These are phyloP conservation scores for Terfezia boudieri DNA, from an alignment of 495 filamentous ascomycete genomes.

Conservation along the genomic window DNA sequence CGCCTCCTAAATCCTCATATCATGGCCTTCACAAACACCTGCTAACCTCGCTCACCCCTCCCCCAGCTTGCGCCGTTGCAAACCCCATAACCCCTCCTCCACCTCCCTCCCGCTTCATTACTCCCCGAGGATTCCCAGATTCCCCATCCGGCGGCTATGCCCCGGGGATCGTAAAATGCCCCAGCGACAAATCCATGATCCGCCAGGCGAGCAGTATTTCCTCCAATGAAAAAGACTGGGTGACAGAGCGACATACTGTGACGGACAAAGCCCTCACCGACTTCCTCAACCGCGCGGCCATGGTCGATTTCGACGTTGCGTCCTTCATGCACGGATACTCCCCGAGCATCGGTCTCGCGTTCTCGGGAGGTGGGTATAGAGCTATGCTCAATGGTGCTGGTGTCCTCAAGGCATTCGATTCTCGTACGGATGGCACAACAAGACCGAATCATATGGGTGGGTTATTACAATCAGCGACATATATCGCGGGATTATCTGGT, in stretches of 20 bases:
- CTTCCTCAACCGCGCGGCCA: slow-evolving; percentile 48
- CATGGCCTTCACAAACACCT: too few relatives aligned
- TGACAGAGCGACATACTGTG: slow-evolving; percentile 27
- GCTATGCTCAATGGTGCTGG: slow-evolving; percentile 81
- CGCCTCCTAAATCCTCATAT: too few relatives aligned
- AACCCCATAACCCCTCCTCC: too few relatives aligned
- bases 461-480: slow-evolving; percentile 63
- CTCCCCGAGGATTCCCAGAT: slow-evolving; percentile 28
- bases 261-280: slow-evolving; percentile 47
- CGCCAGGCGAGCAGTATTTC: slow-evolving; percentile 18
- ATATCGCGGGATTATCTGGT: slow-evolving; percentile 65
- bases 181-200: slow-evolving; percentile 25
- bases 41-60: too few relatives aligned
- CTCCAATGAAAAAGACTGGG: slow-evolving; percentile 6
- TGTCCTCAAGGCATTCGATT: slow-evolving; percentile 65
- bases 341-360: slow-evolving; percentile 41
- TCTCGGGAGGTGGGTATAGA: slow-evolving; percentile 57
- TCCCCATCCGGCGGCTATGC: slow-evolving; percentile 34
- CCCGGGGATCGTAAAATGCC: slow-evolving; percentile 31
- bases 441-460: slow-evolving; percentile 53
- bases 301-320: slow-evolving; percentile 52
- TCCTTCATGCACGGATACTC: slow-evolving; percentile 42
- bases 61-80: too few relatives aligned
- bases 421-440: slow-evolving; percentile 43
- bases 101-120: not conserved